Base-by-base conservation (phyloP, 192 early-diverging fungal genomes). In the Rhizoclosmatium globosum region DNA sequence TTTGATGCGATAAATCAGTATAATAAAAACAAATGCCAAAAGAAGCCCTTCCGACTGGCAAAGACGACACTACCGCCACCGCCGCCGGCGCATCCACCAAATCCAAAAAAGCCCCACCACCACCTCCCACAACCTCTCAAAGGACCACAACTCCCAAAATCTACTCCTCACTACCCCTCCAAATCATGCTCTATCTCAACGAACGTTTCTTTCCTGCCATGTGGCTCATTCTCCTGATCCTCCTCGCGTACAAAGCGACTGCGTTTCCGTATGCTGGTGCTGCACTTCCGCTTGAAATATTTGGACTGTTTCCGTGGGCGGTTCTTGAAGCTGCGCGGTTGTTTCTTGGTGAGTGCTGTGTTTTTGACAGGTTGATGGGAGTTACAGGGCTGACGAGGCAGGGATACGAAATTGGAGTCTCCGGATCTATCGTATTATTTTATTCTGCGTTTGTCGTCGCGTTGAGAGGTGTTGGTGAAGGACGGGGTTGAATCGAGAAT, bases 101-200 rank as follows among this genome's bases (percentile, higher is more conserved):
- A 31, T 39, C 60, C 9, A 62, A 19, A 23, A 23, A 19, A 62
- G 6, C 60, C 60, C 7, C 60, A 19, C 11, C 60, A 62, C 60
- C 21, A 7, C 19, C 6, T 7, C 19, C 60, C 60, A 21, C 38
- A 7, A 19, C 23, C 23, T 62, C 69, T 7, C 31, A 31, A 31
- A 31, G 31, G 0, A 31, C 31, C 31, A 31, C 31, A 31, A 7
- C 69, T 1, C 50, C 21, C 13, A 71, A 71, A 39, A 74, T 74
- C 39, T 79, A 79, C 69, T 83, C 83, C 9, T 84, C 83, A 3
- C 56, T 84, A 4, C 81, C 81, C 7, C 77, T 85, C 6, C 85
- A 85, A 71, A 76, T 85, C 48, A 19, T 85, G 39, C n/a, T 84
- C n/a, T 76, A 62, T 64, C 68, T 85, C 43, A 74, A 85, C 74